These are phyloP conservation scores for Sporothrix inflata DNA, from an alignment of 2,329 filamentous ascomycete species.

Conservation along the genomic window DNA sequence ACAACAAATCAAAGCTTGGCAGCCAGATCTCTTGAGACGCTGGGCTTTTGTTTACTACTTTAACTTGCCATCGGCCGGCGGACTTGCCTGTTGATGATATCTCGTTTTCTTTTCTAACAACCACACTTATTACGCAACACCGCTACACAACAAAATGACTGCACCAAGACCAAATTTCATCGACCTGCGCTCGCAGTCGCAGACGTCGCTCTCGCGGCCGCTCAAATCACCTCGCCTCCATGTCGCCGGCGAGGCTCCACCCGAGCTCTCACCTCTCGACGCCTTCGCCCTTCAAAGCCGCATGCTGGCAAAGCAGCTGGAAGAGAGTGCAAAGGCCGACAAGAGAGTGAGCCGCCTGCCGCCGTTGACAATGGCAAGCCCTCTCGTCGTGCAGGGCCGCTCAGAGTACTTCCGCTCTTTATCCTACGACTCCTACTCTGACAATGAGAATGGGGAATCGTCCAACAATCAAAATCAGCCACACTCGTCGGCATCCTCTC, in stretches of 20 bases:
- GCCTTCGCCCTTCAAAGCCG: conserved; percentile 92
- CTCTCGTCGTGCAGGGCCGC: conserved; percentile 72
- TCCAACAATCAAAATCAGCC: conserved; percentile 35
- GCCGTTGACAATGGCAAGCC: conserved; percentile 79
- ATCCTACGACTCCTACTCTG: conserved; percentile 64
- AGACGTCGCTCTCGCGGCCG: conserved; percentile 58
- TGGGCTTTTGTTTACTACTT: not conserved
- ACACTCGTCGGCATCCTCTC: conserved; percentile 31
- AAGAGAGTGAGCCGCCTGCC: conserved; percentile 83
- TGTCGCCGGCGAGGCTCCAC: conserved; percentile 79
- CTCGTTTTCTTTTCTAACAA: not conserved
- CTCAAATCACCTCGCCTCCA: conserved; percentile 74
- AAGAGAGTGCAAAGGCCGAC: conserved; percentile 74
- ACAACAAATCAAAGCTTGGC: not conserved
- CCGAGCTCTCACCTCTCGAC: conserved; percentile 90
- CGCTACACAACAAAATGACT: conserved; percentile 49
- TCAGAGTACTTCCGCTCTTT: conserved; percentile 81
- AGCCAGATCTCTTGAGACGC: not conserved
- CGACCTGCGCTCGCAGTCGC: conserved; percentile 63
- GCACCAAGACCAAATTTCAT: conserved; percentile 58
- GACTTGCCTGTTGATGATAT: not conserved
- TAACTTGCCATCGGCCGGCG: not conserved
- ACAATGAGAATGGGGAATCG: conserved; percentile 47
- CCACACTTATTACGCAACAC: conserved; percentile 30
- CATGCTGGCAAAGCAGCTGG: conserved; percentile 81